phyloP scores from a whole-genome alignment of 2,329 filamentous ascomycete genomes.

The Trichoderma citrinoviride region DNA sequence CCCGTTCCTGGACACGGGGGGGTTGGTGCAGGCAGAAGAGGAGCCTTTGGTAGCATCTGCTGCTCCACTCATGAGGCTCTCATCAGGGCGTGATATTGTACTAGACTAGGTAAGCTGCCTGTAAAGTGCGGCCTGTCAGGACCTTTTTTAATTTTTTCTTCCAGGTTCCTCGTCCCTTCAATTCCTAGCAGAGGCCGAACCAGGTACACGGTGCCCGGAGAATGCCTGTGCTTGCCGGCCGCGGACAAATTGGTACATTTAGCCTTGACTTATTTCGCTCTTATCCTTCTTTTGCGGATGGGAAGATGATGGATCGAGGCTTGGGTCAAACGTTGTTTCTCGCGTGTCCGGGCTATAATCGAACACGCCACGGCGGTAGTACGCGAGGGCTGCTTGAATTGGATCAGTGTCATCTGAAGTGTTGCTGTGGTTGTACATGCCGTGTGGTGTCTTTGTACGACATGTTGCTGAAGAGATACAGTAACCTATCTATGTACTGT shows the following conservation, averaged over 20 bases:
- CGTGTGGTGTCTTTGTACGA: neutral
- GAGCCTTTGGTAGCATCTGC: too few relatives aligned
- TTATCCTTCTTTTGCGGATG: neutral
- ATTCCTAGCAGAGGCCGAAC: neutral
- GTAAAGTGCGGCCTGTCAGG: neutral
- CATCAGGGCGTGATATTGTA: too few relatives aligned
- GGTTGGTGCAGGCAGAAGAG: too few relatives aligned
- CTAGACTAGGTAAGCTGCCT: neutral
- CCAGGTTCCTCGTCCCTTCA: too few relatives aligned
- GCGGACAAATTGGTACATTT: too few relatives aligned
- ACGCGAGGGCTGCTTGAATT: neutral
- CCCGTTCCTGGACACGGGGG: neutral
- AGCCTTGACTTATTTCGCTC: too few relatives aligned
- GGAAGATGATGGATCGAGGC: neutral
- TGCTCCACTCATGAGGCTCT: conserved; percentile 16
- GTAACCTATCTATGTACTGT: too few relatives aligned
- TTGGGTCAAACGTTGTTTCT: neutral
- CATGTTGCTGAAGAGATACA: too few relatives aligned
- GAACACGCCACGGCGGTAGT: neutral
- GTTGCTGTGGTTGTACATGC: neutral
- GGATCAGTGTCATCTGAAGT: too few relatives aligned
- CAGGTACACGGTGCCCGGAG: conserved; percentile 15
- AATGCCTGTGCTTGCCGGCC: neutral
- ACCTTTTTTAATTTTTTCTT: neutral
- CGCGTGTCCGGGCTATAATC: neutral